phyloP scores from a whole-genome alignment of 2,329 filamentous ascomycete species.

The Juglanconis sp. region DNA sequence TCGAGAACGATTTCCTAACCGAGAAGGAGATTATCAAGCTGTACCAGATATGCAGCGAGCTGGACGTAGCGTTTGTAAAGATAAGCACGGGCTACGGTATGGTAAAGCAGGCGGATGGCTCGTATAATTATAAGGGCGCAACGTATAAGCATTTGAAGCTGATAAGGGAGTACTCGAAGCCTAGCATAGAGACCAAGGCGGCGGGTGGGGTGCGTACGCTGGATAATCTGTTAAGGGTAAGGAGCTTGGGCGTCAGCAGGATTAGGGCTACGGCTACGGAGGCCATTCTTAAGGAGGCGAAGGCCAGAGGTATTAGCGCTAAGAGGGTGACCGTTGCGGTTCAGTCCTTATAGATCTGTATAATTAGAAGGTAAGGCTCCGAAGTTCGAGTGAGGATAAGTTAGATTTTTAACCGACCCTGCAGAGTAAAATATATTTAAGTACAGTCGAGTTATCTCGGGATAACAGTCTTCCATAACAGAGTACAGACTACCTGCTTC shows the following conservation, averaged over 20 bases:
- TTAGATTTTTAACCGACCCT: too few species aligned
- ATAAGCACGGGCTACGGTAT: conserved; percentile 61
- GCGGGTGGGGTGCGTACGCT: conserved; percentile 55
- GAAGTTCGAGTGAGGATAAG: too few species aligned
- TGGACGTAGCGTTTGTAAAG: conserved; percentile 56
- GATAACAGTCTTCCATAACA: too few species aligned
- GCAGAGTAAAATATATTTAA: too few species aligned
- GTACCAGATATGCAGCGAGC: conserved; percentile 50
- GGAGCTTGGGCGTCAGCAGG: conserved; percentile 50
- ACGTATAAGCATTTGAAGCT: conserved; percentile 49
- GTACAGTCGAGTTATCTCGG: too few species aligned
- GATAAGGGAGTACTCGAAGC: conserved; percentile 46
- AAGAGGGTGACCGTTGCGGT: conserved; percentile 9
- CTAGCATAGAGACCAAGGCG: conserved; percentile 53
- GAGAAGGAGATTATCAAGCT: conserved; percentile 48
- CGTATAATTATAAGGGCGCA: conserved; percentile 52
- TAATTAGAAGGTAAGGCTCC: not conserved
- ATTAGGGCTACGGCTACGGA: conserved; percentile 55
- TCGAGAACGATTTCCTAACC: conserved; percentile 57
- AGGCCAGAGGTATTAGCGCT: conserved; percentile 42
- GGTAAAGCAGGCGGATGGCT: conserved; percentile 49
- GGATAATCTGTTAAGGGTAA: conserved; percentile 53
- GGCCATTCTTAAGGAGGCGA: conserved; percentile 53
- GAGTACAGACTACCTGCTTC: too few species aligned
- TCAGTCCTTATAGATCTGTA: not conserved